Evolutionary conservation across 208 protist genomes (phyloP).

Genomic region (Trypanosoma cruzi): DNA sequence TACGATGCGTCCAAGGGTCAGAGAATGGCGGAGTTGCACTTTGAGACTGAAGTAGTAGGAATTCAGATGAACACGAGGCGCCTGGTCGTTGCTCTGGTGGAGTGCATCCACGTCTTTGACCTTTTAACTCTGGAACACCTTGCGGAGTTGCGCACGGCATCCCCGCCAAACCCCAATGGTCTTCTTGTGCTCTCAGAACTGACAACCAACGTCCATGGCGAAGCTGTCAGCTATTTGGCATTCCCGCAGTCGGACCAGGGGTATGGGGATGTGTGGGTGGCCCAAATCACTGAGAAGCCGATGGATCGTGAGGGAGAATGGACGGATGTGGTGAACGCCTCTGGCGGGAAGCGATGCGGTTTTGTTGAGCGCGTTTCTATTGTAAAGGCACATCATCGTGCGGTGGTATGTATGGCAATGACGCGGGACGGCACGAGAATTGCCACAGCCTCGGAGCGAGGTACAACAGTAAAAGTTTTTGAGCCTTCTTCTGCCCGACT

Average conservation of each 20-base stretch:
- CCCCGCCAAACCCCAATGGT: constrained; percentile 43
- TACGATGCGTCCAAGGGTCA: constrained; percentile 44
- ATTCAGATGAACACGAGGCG: constrained; percentile 47
- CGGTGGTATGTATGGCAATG: constrained; percentile 31
- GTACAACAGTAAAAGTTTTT: constrained; percentile 73
- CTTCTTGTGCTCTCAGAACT: constrained; percentile 45
- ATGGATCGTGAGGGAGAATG: neutral
- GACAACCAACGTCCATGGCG: constrained; percentile 23
- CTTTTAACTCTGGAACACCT: constrained; percentile 53
- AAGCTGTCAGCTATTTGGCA: constrained; percentile 32
- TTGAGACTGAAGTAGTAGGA: constrained; percentile 47
- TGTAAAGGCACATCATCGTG: constrained; percentile 26
- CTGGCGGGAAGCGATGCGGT: constrained; percentile 5
- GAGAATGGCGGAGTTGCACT: constrained; percentile 59
- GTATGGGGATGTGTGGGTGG: constrained; percentile 34
- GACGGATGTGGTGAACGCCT: neutral
- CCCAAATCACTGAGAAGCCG: constrained; percentile 18
- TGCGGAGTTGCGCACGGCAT: constrained; percentile 49
- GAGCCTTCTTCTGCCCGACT: constrained; percentile 36
- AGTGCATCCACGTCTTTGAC: constrained; percentile 70
- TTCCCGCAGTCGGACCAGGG: constrained; percentile 37
- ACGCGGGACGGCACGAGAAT: constrained; percentile 31
- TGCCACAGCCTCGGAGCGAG: constrained; percentile 57
- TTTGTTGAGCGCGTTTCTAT: constrained; percentile 40
- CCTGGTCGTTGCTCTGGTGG: constrained; percentile 45